These are phyloP conservation scores for Candida vaughaniae DNA, from an alignment of 805 yeast species.

Conservation along the genomic window DNA sequence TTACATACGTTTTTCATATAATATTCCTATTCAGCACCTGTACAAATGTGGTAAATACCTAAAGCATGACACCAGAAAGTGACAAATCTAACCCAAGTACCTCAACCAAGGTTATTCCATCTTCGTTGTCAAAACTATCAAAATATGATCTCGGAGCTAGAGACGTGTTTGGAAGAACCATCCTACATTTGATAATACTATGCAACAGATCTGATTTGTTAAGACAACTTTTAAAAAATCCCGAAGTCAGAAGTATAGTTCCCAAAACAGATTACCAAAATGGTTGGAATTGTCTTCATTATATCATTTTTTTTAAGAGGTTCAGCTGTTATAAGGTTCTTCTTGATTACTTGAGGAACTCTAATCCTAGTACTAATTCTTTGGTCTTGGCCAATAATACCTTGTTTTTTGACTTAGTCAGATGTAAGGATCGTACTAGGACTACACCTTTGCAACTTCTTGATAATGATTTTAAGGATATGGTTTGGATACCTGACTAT, in stretches of 20 bases:
- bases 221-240: conserved; percentile 45
- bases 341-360: conserved; percentile 23
- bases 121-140: conserved; percentile 6
- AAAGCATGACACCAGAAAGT: too few relatives aligned
- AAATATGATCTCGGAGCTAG: conserved; percentile 28
- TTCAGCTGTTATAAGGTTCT: conserved; percentile 50
- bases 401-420: conserved; percentile 37
- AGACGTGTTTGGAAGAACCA: conserved; percentile 70
- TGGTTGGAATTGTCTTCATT: conserved; percentile 81
- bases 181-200: conserved; percentile 57
- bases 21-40: too few relatives aligned
- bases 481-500: conserved; percentile 43
- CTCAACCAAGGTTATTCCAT: too few relatives aligned
- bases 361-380: conserved; percentile 4
- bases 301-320: conserved; percentile 58
- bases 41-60: too few relatives aligned
- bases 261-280: conserved; percentile 63
- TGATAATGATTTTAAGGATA: conserved; percentile 43
- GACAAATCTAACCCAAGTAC: too few relatives aligned
- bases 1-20: too few relatives aligned
- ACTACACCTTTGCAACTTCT: conserved; percentile 71
- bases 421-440: conserved; percentile 67
- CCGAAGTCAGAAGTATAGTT: conserved; percentile 41
- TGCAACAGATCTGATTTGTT: conserved; percentile 50
- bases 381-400: conserved; percentile 18